phyloP scores from a whole-genome alignment of 495 filamentous ascomycete genomes.

The Mycothermus thermophilus region DNA sequence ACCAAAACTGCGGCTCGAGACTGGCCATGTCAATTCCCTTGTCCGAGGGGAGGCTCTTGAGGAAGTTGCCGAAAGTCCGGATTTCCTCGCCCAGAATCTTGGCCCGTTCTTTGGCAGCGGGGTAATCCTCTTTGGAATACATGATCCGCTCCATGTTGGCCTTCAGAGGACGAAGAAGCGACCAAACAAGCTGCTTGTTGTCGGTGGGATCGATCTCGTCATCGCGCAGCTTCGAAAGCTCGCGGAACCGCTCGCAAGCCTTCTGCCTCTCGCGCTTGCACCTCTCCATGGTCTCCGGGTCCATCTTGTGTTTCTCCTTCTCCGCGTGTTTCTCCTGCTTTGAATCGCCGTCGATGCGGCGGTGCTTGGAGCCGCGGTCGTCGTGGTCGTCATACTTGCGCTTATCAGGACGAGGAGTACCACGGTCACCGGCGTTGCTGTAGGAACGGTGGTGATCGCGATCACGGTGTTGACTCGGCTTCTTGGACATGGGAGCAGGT shows the following conservation, averaged over 20 bases:
- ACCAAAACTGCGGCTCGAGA: conserved; percentile 35
- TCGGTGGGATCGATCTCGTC: conserved; percentile 21
- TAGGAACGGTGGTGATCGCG: conserved; percentile 36
- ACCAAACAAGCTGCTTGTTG: conserved; percentile 27
- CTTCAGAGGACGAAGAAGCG: conserved; percentile 31
- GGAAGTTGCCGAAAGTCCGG: conserved; percentile 31
- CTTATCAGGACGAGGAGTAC: conserved; percentile 33
- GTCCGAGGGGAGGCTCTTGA: conserved; percentile 24
- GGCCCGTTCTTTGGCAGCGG: conserved; percentile 30
- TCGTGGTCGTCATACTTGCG: conserved; percentile 31
- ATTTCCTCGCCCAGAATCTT: conserved; percentile 34
- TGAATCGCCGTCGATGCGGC: conserved; percentile 19
- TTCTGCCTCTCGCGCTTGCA: conserved; percentile 20
- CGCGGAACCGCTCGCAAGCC: conserved; percentile 22
- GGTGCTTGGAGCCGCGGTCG: conserved; percentile 22
- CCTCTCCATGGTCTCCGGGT: conserved; percentile 21
- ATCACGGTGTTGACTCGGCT: conserved; percentile 26
- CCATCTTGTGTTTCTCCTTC: conserved; percentile 21
- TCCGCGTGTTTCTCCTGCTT: conserved; percentile 19
- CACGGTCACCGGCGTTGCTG: conserved; percentile 31
- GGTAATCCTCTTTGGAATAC: conserved; percentile 29
- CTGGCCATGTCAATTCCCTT: conserved; percentile 23
- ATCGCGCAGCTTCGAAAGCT: conserved; percentile 19
- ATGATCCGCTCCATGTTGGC: conserved; percentile 29
- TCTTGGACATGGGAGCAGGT: conserved; percentile 38